Evolutionary conservation across 345 rosid genomes (phyloP), one percentile per base, ranked within the genome.

Genomic region (Populus pruinosa): DNA sequence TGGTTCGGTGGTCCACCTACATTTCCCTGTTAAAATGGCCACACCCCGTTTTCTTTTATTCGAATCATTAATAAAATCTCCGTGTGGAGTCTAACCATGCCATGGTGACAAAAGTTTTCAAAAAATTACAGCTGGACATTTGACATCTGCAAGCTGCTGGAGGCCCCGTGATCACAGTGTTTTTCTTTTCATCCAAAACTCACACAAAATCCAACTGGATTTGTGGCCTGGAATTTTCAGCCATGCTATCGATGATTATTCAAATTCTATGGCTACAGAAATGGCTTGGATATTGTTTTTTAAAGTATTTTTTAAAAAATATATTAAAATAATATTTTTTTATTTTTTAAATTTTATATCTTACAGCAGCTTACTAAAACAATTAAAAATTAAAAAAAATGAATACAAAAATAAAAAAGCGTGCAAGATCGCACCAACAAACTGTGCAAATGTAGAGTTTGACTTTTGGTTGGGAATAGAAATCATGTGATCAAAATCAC

Each of bases 1-100:
- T 70, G 43, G 62, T 43, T 70, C 55, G 71, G 74, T 80, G 85
- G 86, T 80, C 89, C 86, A 82, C 76, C 76, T 36, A 74, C 78
- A 77, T 17, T 75, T 75, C 59, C 83, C 80, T 56, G 76, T 25
- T 64, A 41, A 68, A 67, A 66, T 76, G 78, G 55, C 21, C 64
- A 56, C 27, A 33, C n/a, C 70, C 31, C 31, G 65, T 41, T 74
- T 33, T 49, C 39, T 20, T 12, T 29, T 14, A 27, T 39, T 20
- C 25, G 36, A 31, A 18, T 38, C 39, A 14, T 67, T 18, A 38
- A 36, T 38, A 0, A 4, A 41, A 20, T 38, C 38, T 66, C 69
- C 70, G 13, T 21, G 62, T n/a, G 62, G 2, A 56, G 23, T 21
- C 62, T 21, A n/a, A n/a, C 62, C 27, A 3, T n/a, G 13, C 62